Conservation (phyloP, 164 flowering plant genomes). For the Kingdonia uniflora region DNA sequence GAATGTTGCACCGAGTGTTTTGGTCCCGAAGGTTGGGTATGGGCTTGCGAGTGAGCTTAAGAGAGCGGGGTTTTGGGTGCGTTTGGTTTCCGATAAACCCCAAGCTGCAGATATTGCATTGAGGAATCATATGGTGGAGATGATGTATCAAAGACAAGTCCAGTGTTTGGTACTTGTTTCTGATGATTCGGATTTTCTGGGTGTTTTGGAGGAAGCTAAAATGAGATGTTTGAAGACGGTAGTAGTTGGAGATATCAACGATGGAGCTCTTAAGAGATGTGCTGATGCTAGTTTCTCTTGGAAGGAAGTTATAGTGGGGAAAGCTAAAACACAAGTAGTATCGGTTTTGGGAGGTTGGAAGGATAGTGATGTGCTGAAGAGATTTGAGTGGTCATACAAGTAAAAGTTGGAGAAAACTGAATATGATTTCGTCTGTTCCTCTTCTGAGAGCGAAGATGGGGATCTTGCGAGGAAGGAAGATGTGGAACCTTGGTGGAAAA, state of each 20-base stretch:
- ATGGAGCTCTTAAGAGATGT: constrained; percentile 62
- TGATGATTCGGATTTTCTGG: constrained; percentile 67
- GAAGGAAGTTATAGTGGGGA: constrained; percentile 65
- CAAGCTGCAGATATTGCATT: constrained; percentile 61
- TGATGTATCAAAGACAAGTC: constrained; percentile 47
- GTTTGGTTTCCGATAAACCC: constrained; percentile 50
- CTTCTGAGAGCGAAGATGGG: constrained; percentile 18
- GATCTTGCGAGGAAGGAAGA: constrained; percentile 19
- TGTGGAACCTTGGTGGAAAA: constrained; percentile 54
- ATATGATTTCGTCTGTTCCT: constrained; percentile 14
- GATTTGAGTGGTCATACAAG: constrained; percentile 73
- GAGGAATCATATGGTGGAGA: constrained; percentile 59
- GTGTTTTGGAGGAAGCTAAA: constrained; percentile 61
- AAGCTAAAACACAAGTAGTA: constrained; percentile 66
- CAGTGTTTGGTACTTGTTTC: constrained; percentile 81
- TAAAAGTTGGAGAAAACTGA: constrained; percentile 28
- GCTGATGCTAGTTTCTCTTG: constrained; percentile 75
- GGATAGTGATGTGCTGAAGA: constrained; percentile 63
- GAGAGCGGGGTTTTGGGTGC: constrained; percentile 74
- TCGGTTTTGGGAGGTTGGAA: constrained; percentile 65
- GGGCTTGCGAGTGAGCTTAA: constrained; percentile 70
- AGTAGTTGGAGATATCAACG: constrained; percentile 62
- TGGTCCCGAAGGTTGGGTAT: constrained; percentile 62
- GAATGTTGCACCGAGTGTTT: constrained; percentile 43
- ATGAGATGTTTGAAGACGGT: constrained; percentile 69